A percentile compares a stretch with the other conserved stretches of the same genome.
Evolutionary conservation across 306 rosid genomes (phyloP).

Genomic region (Dryas drummondii): DNA sequence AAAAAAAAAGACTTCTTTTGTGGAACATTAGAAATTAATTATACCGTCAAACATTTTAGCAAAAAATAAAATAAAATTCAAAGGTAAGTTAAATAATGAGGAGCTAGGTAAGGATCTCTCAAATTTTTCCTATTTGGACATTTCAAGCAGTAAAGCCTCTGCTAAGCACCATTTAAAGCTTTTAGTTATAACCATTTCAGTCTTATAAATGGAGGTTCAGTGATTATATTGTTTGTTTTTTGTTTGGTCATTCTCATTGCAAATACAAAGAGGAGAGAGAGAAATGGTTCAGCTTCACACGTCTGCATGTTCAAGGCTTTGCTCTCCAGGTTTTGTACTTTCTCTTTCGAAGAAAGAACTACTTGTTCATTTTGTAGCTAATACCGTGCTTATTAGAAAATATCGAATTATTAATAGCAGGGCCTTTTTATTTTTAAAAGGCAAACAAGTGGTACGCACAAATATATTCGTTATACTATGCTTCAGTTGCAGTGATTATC

Average conservation of each 20-base stretch:
- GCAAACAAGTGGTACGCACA: too few relatives aligned
- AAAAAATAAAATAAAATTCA: too few relatives aligned
- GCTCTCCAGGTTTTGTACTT: neutral
- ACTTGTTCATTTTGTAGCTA: neutral
- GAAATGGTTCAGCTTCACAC: neutral
- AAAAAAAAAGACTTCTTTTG: too few relatives aligned
- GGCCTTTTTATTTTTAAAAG: too few relatives aligned
- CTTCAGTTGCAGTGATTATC: too few relatives aligned
- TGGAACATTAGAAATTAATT: too few relatives aligned
- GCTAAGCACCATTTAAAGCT: neutral
- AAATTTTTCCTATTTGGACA: neutral
- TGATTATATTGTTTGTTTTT: neutral
- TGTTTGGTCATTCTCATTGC: neutral
- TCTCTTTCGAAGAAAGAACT: neutral
- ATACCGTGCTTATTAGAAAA: neutral
- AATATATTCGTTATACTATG: too few relatives aligned
- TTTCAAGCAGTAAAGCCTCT: neutral
- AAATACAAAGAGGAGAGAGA: neutral
- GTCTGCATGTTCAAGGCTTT: neutral
- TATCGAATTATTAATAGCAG: too few relatives aligned
- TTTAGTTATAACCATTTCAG: neutral
- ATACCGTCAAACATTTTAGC: too few relatives aligned
- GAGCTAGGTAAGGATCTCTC: neutral
- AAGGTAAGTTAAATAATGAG: neutral
- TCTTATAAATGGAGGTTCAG: neutral